phyloP scores from a whole-genome alignment of 1,139 yeast species.

The Candida glucosophila region DNA sequence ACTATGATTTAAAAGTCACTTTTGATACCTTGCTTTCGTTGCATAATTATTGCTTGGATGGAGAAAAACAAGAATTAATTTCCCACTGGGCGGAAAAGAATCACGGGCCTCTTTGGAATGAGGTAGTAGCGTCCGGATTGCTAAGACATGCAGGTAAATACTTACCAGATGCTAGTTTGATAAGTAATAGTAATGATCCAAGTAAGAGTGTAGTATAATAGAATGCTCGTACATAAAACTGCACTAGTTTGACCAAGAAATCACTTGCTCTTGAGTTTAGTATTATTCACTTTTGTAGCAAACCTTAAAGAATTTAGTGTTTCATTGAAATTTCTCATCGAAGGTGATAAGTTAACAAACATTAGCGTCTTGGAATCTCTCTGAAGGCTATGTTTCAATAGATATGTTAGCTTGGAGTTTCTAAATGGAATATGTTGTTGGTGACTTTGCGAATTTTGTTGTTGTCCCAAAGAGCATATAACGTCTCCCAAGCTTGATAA shows the following conservation, averaged over 20 bases:
- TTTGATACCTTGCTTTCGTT: constrained; percentile 44
- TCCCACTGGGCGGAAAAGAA: constrained; percentile 44
- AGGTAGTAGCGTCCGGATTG: constrained; percentile 25
- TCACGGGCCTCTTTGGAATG: constrained; percentile 41
- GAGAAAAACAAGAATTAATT: constrained; percentile 37
- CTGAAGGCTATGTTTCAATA: constrained; percentile 73
- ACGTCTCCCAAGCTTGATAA: constrained; percentile 89
- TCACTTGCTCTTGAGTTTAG: constrained; percentile 24
- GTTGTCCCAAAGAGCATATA: constrained; percentile 57
- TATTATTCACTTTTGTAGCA: constrained; percentile 72
- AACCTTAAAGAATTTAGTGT: constrained; percentile 79
- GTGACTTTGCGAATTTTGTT: constrained; percentile 23
- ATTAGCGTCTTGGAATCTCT: constrained; percentile 86
- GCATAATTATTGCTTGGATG: constrained; percentile 54
- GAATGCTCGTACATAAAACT: not conserved
- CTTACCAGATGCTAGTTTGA: constrained; percentile 18
- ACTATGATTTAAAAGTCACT: constrained; percentile 42
- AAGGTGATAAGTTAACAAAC: constrained; percentile 87
- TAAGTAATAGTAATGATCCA: constrained; percentile 6
- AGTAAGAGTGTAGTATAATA: constrained; percentile 3
- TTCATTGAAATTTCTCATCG: constrained; percentile 55
- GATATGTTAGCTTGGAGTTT: constrained; percentile 63
- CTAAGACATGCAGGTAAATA: constrained; percentile 31
- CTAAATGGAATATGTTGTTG: constrained; percentile 42
- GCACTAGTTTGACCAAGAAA: constrained; percentile 2